Evolutionary conservation across 352 stramenopile species (phyloP), one percentile per base, ranked within the genome.

Genomic region (Phytopythium cucurbitacearum): DNA sequence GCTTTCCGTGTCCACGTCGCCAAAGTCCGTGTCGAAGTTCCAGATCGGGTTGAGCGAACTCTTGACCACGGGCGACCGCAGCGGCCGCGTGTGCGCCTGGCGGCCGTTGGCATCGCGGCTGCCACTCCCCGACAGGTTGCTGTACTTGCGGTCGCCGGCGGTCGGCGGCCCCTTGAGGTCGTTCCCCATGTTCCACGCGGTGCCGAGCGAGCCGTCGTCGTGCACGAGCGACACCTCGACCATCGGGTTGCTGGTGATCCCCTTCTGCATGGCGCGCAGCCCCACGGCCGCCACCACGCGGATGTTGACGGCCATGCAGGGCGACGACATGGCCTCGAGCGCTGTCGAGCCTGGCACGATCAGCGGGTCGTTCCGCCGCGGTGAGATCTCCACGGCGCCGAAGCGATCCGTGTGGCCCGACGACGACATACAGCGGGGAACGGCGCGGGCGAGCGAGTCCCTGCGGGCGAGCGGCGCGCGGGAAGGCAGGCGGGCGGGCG

Each of bases 11-110:
- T 89, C 77, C 15, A 88, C 75, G 56, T 89, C 77, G 28, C 80
- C 80, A 64, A 91, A 91, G 60, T 91, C 80, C 42, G 88, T 76
- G 55, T 89, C 76, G 43, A 91, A 78, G 59, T 89, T 86, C 80
- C 80, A 91, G 48, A 89, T 86, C 37, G 80, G 80, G 57, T 91
- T 89, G 16, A 91, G 68, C 40, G 80, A 85, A 48, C 69, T 87
- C 68, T 82, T 84, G 48, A 89, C 68, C 40, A 89, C 56, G 37
- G 64, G 73, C 21, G 73, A 81, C 48, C 70, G 71, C 52, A 88
- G 79, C 7, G 68, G 65, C 41, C 86, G 86, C 33, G 69, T 70
- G 34, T 48, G 12, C 37, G 73, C 35, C 40, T 55, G 63, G 40
- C 76, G 55, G 12, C 60, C 44, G 33, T 67, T 33, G n/a, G 57